Conservation (phyloP, 179 eudicot genomes). For the Pouteria campechiana region DNA sequence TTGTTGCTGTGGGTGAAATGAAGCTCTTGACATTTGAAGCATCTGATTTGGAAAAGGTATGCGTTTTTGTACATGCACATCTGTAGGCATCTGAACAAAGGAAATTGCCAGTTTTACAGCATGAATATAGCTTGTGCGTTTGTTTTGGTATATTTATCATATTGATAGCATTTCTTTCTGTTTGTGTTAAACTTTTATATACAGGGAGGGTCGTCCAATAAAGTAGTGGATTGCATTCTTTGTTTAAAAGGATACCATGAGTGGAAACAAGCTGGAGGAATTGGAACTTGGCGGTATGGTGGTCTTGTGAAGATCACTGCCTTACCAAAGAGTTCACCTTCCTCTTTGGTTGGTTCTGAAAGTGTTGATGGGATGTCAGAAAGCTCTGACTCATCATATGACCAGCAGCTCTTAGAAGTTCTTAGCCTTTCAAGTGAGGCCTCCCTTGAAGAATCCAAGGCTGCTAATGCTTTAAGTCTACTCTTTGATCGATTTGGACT, state of each 20-base stretch:
- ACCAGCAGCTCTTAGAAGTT: constrained; percentile 60
- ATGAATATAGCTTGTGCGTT: no score
- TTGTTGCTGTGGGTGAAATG: constrained; percentile 75
- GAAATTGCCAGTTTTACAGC: no score
- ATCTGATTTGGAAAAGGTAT: constrained; percentile 89
- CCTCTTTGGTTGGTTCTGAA: constrained; percentile 67
- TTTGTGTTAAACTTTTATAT: not conserved
- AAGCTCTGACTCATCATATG: constrained; percentile 66
- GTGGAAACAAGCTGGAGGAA: constrained; percentile 90
- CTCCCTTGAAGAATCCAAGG: constrained; percentile 47
- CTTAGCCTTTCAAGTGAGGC: constrained; percentile 55
- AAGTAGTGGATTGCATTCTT: constrained; percentile 93
- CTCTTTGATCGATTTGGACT: constrained; percentile 67
- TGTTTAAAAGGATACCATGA: constrained; percentile 89
- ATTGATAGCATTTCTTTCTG: not conserved
- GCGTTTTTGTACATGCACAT: not conserved
- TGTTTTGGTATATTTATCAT: no score
- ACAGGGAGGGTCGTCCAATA: constrained; percentile 84
- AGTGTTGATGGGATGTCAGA: constrained; percentile 74
- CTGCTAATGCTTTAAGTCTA: constrained; percentile 37
- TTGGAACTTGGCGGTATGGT: constrained; percentile 95
- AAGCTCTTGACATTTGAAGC: constrained; percentile 89
- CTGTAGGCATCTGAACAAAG: no score
- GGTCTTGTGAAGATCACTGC: constrained; percentile 81
- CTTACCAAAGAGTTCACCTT: constrained; percentile 46